Conservation (phyloP, 2,329 filamentous ascomycete genomes). For the Xylariaceae sp. region DNA sequence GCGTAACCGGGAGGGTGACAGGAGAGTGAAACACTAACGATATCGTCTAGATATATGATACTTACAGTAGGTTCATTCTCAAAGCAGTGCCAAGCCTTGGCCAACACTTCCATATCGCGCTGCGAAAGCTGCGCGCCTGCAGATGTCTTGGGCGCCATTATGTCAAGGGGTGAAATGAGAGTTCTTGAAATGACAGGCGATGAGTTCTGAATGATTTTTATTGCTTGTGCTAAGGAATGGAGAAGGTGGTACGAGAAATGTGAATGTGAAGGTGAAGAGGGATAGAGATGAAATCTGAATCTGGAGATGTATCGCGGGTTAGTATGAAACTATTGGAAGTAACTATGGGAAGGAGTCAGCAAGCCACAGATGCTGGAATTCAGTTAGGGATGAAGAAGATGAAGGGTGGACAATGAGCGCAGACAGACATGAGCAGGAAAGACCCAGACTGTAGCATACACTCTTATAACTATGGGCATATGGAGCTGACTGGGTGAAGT, state of each 20-base stretch:
- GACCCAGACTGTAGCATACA: neutral
- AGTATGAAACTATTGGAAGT: neutral
- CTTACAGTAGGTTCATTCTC: conserved; percentile 16
- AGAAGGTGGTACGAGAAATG: neutral
- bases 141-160: conserved; percentile 13
- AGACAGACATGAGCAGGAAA: neutral
- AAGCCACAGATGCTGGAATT: neutral
- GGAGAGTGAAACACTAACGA: neutral
- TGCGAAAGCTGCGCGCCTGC: neutral
- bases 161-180: neutral
- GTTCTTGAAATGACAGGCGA: neutral
- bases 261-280: neutral
- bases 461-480: neutral
- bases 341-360: too few relatives aligned
- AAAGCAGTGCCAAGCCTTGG: conserved; percentile 17
- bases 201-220: neutral
- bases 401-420: neutral
- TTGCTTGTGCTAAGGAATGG: neutral
- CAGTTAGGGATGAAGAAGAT: neutral
- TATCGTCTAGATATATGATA: neutral
- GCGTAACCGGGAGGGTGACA: neutral
- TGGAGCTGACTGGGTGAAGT: neutral
- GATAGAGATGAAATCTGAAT: neutral
- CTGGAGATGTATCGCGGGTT: neutral
- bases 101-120: conserved; percentile 21